A percentile compares a stretch with the other conserved stretches of the same genome.
Evolutionary conservation across 2,329 filamentous ascomycete genomes (phyloP).

Genomic region (Colletotrichum sp.): DNA sequence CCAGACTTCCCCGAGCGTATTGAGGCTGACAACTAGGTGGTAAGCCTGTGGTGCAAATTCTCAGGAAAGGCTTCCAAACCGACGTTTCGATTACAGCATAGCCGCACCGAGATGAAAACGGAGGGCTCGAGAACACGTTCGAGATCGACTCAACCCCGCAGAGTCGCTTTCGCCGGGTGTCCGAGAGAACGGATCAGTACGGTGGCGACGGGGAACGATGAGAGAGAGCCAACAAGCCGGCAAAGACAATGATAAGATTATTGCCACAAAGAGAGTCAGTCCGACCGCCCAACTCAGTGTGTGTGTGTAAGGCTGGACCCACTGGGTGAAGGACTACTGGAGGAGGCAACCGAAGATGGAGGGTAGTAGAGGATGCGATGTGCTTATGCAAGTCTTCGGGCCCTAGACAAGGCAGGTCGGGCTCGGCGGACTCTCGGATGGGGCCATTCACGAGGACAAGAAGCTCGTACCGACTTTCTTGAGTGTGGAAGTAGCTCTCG

Average conservation of each 20-base stretch:
- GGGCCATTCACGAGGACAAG: background rate
- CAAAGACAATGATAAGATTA: background rate
- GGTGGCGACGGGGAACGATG: background rate
- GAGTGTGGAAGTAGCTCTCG: background rate
- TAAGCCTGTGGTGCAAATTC: too few species aligned
- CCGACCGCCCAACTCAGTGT: background rate
- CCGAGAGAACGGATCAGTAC: background rate
- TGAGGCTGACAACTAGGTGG: too few species aligned
- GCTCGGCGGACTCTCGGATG: background rate
- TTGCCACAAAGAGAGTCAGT: background rate
- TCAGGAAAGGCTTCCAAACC: too few species aligned
- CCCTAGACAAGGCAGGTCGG: background rate
- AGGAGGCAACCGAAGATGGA: background rate
- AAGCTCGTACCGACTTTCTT: background rate
- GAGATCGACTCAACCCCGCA: background rate
- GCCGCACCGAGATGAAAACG: background rate
- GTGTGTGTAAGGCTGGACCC: slow-evolving; percentile 2
- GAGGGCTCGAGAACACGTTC: background rate
- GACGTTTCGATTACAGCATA: too few species aligned
- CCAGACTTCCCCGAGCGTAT: too few species aligned
- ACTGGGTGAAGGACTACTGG: background rate
- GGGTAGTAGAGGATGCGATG: background rate
- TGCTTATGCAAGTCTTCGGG: slow-evolving; percentile 7
- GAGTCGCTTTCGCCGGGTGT: background rate
- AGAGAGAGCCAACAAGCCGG: background rate